Conservation (phyloP, 1,284 basidiomycete genomes). For the Sanghuangporus baumii region DNA sequence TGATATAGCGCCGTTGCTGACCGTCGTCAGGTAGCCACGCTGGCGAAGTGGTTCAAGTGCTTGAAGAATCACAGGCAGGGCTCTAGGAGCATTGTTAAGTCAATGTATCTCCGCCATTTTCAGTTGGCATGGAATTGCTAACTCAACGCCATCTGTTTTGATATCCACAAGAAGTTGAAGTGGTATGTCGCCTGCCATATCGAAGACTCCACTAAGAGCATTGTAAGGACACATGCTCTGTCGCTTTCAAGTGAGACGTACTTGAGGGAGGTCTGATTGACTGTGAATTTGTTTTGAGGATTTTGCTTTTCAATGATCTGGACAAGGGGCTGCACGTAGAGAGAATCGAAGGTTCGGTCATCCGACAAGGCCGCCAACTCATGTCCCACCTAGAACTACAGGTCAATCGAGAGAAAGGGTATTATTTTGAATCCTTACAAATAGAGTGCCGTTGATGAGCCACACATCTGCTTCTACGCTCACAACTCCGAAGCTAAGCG, state of each 20-base stretch:
- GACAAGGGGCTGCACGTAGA: conserved; percentile 45
- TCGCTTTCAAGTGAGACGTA: conserved; percentile 22
- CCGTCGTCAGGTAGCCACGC: conserved; percentile 43
- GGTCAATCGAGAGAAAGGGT: not conserved
- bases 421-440: conserved; percentile 27
- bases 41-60: conserved; percentile 43
- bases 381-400: conserved; percentile 42
- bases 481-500: conserved; percentile 43
- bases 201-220: conserved; percentile 38
- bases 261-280: conserved; percentile 36
- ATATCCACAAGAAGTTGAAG: conserved; percentile 48
- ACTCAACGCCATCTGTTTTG: conserved; percentile 47
- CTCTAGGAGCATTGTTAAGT: conserved; percentile 26
- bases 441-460: conserved; percentile 41
- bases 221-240: not conserved
- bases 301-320: conserved; percentile 39
- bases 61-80: conserved; percentile 39
- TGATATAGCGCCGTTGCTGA: conserved; percentile 35
- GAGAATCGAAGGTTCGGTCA: conserved; percentile 33
- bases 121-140: conserved; percentile 18
- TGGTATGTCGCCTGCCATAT: conserved; percentile 35
- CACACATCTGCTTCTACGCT: conserved; percentile 54
- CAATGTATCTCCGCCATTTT: not conserved
- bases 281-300: conserved; percentile 36
- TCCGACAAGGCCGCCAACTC: conserved; percentile 33